phyloP scores from a whole-genome alignment of 768 basidiomycete genomes.

The Asterophora parasitica region DNA sequence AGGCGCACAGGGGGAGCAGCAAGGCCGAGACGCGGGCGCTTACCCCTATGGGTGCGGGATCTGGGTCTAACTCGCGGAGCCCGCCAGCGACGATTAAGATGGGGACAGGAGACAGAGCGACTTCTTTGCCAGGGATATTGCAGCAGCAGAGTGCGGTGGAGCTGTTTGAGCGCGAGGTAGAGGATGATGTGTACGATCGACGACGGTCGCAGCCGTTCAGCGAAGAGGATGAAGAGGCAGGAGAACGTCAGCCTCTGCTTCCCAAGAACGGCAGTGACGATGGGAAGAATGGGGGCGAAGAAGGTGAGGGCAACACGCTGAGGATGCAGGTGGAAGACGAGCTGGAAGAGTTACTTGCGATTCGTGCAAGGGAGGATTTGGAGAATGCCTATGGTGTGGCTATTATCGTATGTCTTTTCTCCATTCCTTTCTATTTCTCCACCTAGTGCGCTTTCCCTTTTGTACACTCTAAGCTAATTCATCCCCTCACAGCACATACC shows the following conservation, averaged over 20 bases:
- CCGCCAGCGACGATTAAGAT: neutral
- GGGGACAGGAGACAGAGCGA: neutral
- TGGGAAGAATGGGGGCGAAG: neutral
- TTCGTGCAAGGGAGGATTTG: slow-evolving; percentile 69
- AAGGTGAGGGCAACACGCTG: slow-evolving; percentile 13
- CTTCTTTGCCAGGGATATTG: neutral
- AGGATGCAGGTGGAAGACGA: slow-evolving; percentile 54
- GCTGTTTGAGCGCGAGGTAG: slow-evolving; percentile 14
- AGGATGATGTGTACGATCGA: slow-evolving; percentile 14
- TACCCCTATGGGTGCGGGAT: neutral
- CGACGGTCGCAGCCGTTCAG: neutral
- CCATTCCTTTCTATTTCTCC: neutral
- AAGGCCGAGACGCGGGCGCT: neutral
- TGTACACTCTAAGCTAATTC: slow-evolving; percentile 8
- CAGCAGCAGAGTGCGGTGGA: slow-evolving; percentile 9
- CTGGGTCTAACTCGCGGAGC: neutral
- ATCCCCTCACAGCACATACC: slow-evolving; percentile 55
- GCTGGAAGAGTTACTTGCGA: slow-evolving; percentile 56
- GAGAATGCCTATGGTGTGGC: slow-evolving; percentile 81
- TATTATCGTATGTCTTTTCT: slow-evolving; percentile 53
- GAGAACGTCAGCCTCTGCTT: slow-evolving; percentile 34
- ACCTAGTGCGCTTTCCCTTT: neutral
- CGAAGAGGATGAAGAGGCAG: slow-evolving; percentile 12
- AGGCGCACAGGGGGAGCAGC: neutral
- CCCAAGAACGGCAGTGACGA: slow-evolving; percentile 13